Evolutionary conservation across 2,329 filamentous ascomycete species (phyloP).

Genomic region (Ilyonectria mors-panacis): DNA sequence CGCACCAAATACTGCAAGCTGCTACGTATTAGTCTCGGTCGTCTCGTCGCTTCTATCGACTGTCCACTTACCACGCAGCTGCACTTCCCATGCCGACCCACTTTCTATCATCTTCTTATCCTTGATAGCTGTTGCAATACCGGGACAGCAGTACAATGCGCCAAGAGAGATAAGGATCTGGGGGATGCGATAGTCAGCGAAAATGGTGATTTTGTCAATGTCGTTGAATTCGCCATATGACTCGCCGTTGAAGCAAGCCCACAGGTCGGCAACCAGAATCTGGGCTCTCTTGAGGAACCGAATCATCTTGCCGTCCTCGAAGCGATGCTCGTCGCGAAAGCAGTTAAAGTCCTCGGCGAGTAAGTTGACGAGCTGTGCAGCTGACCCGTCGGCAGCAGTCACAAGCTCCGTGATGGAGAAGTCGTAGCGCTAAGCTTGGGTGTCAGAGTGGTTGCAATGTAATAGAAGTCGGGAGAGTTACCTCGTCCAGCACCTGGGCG

Average conservation of each 20-base stretch:
- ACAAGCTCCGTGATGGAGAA: constrained; percentile 83
- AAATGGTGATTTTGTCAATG: constrained; percentile 97
- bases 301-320: constrained; percentile 80
- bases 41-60: no score
- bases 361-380: constrained; percentile 87
- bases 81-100: constrained; percentile 85
- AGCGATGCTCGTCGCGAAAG: constrained; percentile 86
- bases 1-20: constrained; percentile 96
- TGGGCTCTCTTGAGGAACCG: constrained; percentile 94
- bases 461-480: constrained; percentile 55
- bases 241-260: constrained; percentile 93
- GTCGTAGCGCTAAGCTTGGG: constrained; percentile 74
- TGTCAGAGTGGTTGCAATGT: constrained; percentile 11
- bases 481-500: constrained; percentile 83
- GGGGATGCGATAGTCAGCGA: constrained; percentile 96
- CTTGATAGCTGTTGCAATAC: constrained; percentile 79
- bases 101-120: constrained; percentile 75
- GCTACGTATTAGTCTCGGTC: constrained; percentile 30
- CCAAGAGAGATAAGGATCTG: constrained; percentile 90
- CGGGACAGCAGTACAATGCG: constrained; percentile 87
- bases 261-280: constrained; percentile 95
- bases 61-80: constrained; percentile 78
- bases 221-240: constrained; percentile 87
- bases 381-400: constrained; percentile 81
- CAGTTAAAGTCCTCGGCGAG: constrained; percentile 86